Evolutionary conservation across 768 basidiomycete genomes (phyloP).

Genomic region (Paxillus rubicundulus): DNA sequence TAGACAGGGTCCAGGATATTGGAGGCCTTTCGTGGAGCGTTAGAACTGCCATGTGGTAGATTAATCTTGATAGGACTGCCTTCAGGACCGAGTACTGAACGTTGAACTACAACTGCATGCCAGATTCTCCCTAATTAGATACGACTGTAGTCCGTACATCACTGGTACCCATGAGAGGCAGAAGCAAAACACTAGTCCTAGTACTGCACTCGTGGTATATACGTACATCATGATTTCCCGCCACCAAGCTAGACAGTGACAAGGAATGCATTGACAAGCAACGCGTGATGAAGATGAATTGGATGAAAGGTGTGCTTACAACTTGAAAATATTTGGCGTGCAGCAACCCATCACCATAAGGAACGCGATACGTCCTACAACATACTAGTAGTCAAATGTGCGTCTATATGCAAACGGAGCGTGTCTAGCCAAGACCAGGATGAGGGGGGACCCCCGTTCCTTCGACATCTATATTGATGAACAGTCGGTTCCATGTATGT

Average conservation of each 20-base stretch:
- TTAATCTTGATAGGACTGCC: slow-evolving; percentile 10
- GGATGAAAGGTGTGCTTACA: slow-evolving; percentile 37
- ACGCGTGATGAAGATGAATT: background rate
- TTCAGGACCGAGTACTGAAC: slow-evolving; percentile 12
- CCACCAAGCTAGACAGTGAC: slow-evolving; percentile 48
- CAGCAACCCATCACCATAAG: slow-evolving; percentile 62
- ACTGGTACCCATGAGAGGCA: background rate
- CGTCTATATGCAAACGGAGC: slow-evolving; percentile 37
- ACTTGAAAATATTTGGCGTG: slow-evolving; percentile 68
- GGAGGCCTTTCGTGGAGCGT: slow-evolving; percentile 17
- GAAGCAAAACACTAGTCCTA: too few relatives aligned
- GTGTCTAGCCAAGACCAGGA: slow-evolving; percentile 33
- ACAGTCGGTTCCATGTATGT: slow-evolving; percentile 9
- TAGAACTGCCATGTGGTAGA: background rate
- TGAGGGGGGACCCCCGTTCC: slow-evolving; percentile 24
- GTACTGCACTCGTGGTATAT: background rate
- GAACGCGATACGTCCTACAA: slow-evolving; percentile 44
- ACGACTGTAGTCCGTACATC: slow-evolving; percentile 20
- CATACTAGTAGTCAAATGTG: too few relatives aligned
- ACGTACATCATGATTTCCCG: slow-evolving; percentile 67
- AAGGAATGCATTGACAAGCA: background rate
- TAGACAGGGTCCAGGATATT: slow-evolving; percentile 20
- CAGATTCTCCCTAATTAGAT: slow-evolving; percentile 18
- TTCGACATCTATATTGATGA: slow-evolving; percentile 19
- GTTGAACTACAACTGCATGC: too few relatives aligned